Evolutionary conservation across 163 green algal genomes (phyloP).

Genomic region (Trebouxia gelatinosa): DNA sequence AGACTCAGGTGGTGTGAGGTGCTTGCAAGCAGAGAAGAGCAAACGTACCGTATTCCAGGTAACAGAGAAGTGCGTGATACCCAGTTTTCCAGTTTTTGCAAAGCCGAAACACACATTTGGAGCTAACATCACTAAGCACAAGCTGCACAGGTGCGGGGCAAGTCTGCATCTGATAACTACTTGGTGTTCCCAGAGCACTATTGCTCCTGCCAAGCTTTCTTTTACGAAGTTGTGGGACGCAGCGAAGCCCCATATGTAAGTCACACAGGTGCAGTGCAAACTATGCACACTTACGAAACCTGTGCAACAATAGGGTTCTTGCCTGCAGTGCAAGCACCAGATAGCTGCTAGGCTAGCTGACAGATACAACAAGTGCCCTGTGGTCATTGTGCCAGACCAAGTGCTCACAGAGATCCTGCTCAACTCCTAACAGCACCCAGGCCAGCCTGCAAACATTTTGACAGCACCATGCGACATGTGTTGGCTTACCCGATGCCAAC

Average conservation of each 20-base stretch:
- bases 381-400: slow-evolving; percentile 26
- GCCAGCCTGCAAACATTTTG: background rate
- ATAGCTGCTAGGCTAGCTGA: slow-evolving; percentile 70
- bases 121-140: no score
- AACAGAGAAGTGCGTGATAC: no score
- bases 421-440: background rate
- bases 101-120: no score
- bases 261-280: no score
- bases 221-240: slow-evolving; percentile 74
- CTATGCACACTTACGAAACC: no score
- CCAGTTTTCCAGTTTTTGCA: no score
- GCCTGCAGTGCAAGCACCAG: slow-evolving; percentile 87
- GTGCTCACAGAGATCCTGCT: slow-evolving; percentile 38
- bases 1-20: slow-evolving; percentile 66
- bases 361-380: slow-evolving; percentile 33
- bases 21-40: slow-evolving; percentile 59
- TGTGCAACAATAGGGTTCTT: no score
- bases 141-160: slow-evolving; percentile 56
- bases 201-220: slow-evolving; percentile 85
- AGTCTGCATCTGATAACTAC: slow-evolving; percentile 56
- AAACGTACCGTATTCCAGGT: slow-evolving; percentile 72
- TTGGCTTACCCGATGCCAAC: background rate
- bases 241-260: slow-evolving; percentile 65
- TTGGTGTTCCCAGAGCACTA: slow-evolving; percentile 73
- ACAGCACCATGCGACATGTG: background rate